A percentile compares a stretch with the other conserved stretches of the same genome.
Conservation (phyloP, 495 filamentous ascomycete species). For the Lasiosphaeria miniovina region DNA sequence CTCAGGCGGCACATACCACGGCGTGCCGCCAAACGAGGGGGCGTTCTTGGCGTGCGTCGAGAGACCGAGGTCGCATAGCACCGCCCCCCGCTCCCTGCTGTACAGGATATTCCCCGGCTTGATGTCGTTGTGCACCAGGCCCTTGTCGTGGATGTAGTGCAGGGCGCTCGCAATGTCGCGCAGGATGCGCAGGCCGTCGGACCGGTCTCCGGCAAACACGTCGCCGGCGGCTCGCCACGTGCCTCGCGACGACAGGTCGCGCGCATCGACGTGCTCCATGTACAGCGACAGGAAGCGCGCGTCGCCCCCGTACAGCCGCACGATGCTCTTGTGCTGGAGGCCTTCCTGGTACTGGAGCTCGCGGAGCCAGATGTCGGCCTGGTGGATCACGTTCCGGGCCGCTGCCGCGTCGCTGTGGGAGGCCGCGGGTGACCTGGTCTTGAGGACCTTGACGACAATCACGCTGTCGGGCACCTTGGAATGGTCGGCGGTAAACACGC, state of each 20-base stretch:
- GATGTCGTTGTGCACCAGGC: slow-evolving; percentile 50
- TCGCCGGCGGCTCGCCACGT: slow-evolving; percentile 41
- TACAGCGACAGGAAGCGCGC: slow-evolving; percentile 49
- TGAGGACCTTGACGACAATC: slow-evolving; percentile 50
- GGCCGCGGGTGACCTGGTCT: slow-evolving; percentile 36
- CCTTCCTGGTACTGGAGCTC: slow-evolving; percentile 47
- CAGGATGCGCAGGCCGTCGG: slow-evolving; percentile 43
- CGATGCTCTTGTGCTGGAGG: slow-evolving; percentile 47
- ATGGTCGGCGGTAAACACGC: slow-evolving; percentile 49
- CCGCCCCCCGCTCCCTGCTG: slow-evolving; percentile 47
- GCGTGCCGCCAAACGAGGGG: slow-evolving; percentile 44
- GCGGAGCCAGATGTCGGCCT: slow-evolving; percentile 50
- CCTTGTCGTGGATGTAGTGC: slow-evolving; percentile 45
- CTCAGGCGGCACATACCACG: slow-evolving; percentile 51
- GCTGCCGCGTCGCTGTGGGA: slow-evolving; percentile 34
- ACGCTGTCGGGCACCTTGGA: slow-evolving; percentile 41
- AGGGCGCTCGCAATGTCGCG: slow-evolving; percentile 44
- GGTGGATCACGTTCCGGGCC: slow-evolving; percentile 46
- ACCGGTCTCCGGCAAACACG: slow-evolving; percentile 37
- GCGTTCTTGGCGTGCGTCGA: slow-evolving; percentile 39
- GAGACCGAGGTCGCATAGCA: slow-evolving; percentile 49
- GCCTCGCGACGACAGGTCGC: slow-evolving; percentile 38
- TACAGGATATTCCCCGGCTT: slow-evolving; percentile 53
- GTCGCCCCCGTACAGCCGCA: slow-evolving; percentile 46
- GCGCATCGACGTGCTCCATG: slow-evolving; percentile 51